Base-by-base conservation (phyloP, 2,329 filamentous ascomycete genomes). In the Epichloe aotearoae region DNA sequence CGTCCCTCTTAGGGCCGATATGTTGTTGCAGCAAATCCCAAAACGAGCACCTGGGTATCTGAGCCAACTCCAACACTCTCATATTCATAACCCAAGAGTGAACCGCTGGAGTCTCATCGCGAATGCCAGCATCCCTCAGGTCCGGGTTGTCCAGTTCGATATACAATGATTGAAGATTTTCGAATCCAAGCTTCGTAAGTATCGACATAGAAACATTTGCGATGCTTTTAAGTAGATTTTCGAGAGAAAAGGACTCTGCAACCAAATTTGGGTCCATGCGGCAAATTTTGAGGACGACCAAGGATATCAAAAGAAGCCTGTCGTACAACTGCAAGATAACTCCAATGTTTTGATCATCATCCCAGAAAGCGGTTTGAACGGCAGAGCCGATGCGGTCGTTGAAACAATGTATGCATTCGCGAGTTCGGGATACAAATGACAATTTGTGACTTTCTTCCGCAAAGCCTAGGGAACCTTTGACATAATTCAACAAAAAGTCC, bases 61-160 rank as follows among this genome's bases (percentile, higher is more conserved):
- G 64, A 12, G 73, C 71, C 36, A 69, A 65, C 30, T 75, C 72
- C 4, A 84, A 60, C 0, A 74, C 64, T 46, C 75, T 74, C 58
- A 83, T 78, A 4, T 79, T 54, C 20, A 77, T 66, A 2, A 81
- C 73, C 82, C 82, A 86, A 10, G 74, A 73, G 51, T 79, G 72
- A 8, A 75, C 57, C 2, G 62, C 55, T 14, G 66, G 61, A n/a
- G 69, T 62, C 34, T 77, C 71, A 15, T 68, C 62, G 30, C 69
- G 70, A 36, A 84, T 71, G 1, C 79, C 80, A 45, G 67, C 68
- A 53, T 79, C 75, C 40, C 76, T 68, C 38, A 66, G 63, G 1
- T 68, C 61, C 3, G 67, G 58, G 3, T 63, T 69, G 50, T 74
- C 73, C 3, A 81, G 64, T 37, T 73, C 65, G 36, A 68, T 64